phyloP scores from a whole-genome alignment of 2,329 filamentous ascomycete species.

The Knufia fluminis region DNA sequence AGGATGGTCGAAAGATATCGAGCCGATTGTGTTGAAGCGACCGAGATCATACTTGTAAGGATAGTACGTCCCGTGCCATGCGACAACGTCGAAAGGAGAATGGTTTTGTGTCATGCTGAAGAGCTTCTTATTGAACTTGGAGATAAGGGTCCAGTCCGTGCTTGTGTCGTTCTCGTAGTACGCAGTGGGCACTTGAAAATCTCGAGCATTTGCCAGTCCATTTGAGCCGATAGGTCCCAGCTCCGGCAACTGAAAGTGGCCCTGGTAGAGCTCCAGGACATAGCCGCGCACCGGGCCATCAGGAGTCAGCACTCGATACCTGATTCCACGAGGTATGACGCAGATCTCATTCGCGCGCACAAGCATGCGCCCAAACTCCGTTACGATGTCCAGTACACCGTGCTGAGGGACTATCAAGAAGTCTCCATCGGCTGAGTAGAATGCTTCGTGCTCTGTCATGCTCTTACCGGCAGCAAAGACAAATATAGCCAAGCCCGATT shows the following conservation, averaged over 20 bases:
- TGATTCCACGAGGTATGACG: conserved; percentile 64
- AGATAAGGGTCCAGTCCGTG: conserved; percentile 47
- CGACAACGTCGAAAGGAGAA: conserved; percentile 68
- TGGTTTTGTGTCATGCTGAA: conserved; percentile 59
- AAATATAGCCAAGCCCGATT: conserved; percentile 69
- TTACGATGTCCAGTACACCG: conserved; percentile 64
- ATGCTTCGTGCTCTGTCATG: conserved; percentile 66
- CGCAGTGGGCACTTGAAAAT: conserved; percentile 66
- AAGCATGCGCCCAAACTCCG: conserved; percentile 64
- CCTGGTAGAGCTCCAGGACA: conserved; percentile 64
- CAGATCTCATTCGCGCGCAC: conserved; percentile 69
- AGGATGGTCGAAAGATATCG: conserved; percentile 65
- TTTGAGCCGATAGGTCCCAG: conserved; percentile 66
- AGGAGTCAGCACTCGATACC: conserved; percentile 63
- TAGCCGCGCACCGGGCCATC: conserved; percentile 59
- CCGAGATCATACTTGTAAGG: conserved; percentile 76
- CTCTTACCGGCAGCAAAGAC: conserved; percentile 69
- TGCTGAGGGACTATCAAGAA: conserved; percentile 68
- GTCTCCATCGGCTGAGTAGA: conserved; percentile 77
- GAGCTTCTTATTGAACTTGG: conserved; percentile 59
- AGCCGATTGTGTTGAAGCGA: conserved; percentile 65
- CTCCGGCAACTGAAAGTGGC: conserved; percentile 62
- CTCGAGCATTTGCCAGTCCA: conserved; percentile 63
- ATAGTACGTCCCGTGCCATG: conserved; percentile 72
- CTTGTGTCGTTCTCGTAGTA: conserved; percentile 50